phyloP scores from a whole-genome alignment of 2,329 filamentous ascomycete genomes.

The Xylaria sp. region DNA sequence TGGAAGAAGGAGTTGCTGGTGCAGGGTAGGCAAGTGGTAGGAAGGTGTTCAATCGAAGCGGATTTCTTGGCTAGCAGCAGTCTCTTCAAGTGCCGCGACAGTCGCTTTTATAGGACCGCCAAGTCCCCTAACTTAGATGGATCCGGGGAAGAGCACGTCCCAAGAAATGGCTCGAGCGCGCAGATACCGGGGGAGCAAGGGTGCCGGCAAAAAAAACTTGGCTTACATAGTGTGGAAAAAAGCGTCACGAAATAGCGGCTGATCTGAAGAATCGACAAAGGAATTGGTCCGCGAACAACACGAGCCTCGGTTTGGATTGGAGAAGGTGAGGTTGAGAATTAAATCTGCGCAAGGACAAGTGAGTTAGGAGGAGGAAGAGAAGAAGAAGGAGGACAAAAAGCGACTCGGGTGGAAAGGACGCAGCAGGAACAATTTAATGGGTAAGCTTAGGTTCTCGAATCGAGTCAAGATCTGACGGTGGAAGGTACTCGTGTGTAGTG shows the following conservation, averaged over 20 bases:
- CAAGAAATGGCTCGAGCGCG: constrained; percentile 9
- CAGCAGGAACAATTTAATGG: constrained; percentile 28
- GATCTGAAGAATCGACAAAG: constrained; percentile 16
- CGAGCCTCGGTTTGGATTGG: constrained; percentile 31
- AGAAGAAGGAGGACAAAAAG: constrained; percentile 23
- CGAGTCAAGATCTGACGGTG: constrained; percentile 21
- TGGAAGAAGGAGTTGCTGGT: not conserved
- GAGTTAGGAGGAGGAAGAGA: constrained; percentile 29
- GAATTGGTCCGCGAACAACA: constrained; percentile 32
- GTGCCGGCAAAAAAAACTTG: constrained; percentile 6
- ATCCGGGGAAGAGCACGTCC: not conserved
- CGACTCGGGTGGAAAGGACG: constrained; percentile 26
- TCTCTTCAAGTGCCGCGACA: not conserved
- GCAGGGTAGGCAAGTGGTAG: not conserved
- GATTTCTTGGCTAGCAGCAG: no score
- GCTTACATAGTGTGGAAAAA: constrained; percentile 12
- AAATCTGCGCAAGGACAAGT: constrained; percentile 32
- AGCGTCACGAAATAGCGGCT: constrained; percentile 2
- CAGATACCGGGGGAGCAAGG: constrained; percentile 17
- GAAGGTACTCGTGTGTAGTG: not conserved
- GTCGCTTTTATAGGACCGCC: not conserved
- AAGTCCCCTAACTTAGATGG: not conserved
- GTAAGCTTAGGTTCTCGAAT: constrained; percentile 17
- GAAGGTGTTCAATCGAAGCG: not conserved
- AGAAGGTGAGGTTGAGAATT: constrained; percentile 13